Evolutionary conservation across 805 yeast species (phyloP), one percentile per base, ranked within the genome.

Genomic region (Barnettozyma populi): DNA sequence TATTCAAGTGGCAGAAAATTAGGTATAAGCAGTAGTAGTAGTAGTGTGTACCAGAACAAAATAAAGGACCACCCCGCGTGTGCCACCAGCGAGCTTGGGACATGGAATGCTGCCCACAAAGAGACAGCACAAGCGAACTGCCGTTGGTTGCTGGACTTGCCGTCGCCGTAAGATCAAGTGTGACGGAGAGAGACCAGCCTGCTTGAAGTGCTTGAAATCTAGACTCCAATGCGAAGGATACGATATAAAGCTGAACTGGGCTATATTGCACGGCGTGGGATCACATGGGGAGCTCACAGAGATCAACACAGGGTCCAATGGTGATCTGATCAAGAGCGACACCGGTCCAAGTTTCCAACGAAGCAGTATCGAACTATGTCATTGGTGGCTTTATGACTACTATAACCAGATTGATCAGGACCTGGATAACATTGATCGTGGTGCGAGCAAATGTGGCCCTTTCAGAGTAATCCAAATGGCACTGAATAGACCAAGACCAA

Each of bases 131-230:
- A 51, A 45, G 36, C 50, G 62, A 18, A 79, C 94, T 0, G 88
- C 86, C 56, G 80, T 84, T 1, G 97, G 96, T 0, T 89, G 97
- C 61, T 88, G 90, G 79, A 86, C 96, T 0, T 89, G 97, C 60
- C 73, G 96, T 39, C 67, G 83, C n/a, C 64, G 96, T 39, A 86
- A 88, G 61, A 82, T 89, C 41, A 81, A 86, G 47, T 90, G 96
- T 65, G 96, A 89, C 62, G 71, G 84, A 36, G 67, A 70, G 20
- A 74, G 76, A 53, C 97, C 97, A 0, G 59, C 65, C 7, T 90
- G 97, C 66, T 59, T 65, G 11, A 73, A 85, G 50, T 90, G 97
- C 63, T 64, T 67, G 21, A 80, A 79, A 57, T 75, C 89, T 0
- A 80, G 82, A 2, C 59, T 85, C 36, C 65, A 70, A 2, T 90